A percentile compares a stretch with the other conserved stretches of the same genome.
These are phyloP conservation scores for Tetrahymena malaccensis DNA, from an alignment of 73 alveolate genomes.

Conservation along the genomic window DNA sequence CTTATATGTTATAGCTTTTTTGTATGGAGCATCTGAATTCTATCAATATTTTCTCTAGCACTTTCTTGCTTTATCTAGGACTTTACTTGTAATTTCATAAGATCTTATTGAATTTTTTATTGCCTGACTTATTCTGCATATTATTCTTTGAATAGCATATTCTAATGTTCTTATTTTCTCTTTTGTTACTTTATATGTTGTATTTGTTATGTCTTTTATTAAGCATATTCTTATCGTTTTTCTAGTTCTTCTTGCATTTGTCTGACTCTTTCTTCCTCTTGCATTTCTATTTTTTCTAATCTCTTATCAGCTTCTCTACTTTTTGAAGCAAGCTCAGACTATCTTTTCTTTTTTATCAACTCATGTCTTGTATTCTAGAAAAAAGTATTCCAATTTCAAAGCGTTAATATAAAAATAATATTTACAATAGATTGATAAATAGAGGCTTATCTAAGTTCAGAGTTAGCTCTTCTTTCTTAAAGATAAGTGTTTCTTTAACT, in stretches of 20 bases:
- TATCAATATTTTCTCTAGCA: neutral
- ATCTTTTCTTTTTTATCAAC: neutral
- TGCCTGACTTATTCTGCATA: neutral
- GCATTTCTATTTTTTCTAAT: neutral
- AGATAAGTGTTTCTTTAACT: neutral
- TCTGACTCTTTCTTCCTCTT: neutral
- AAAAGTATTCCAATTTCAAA: neutral
- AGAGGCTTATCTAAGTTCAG: neutral
- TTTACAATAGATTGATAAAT: neutral
- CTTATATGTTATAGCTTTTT: neutral
- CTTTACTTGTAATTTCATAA: neutral
- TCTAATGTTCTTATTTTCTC: neutral
- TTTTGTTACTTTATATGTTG: neutral
- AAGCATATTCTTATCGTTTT: neutral
- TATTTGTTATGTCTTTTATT: neutral
- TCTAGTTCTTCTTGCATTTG: neutral
- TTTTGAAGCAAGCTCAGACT: neutral
- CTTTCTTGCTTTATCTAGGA: neutral
- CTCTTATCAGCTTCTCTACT: neutral
- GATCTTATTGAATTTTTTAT: neutral
- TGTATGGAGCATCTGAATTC: neutral
- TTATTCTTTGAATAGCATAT: neutral
- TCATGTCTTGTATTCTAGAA: neutral
- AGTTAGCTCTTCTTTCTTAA: neutral
- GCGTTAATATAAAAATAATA: neutral